Percentiles rank a stretch among this genome's conserved stretches.
Conservation (phyloP, 1,139 yeast species). For the Blastobotrys malaysiensis region DNA sequence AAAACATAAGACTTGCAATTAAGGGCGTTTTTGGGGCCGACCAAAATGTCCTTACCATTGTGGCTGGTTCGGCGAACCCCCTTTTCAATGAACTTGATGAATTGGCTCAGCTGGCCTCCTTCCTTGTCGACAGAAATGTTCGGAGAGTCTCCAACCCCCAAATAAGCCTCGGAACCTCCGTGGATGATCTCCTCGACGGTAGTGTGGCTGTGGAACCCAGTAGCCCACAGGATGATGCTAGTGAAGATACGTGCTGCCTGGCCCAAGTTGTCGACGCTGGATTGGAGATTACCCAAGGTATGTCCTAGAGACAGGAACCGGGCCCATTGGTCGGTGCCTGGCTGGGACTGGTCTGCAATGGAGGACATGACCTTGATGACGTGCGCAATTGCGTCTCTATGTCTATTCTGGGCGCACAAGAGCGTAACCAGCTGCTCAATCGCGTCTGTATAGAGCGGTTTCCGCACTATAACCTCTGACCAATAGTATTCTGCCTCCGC, state of each 20-base stretch:
- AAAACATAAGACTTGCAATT: conserved; percentile 15
- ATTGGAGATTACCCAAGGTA: conserved; percentile 27
- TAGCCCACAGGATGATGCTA: conserved; percentile 16
- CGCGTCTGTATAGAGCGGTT: conserved; percentile 27
- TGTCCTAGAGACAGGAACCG: conserved; percentile 27
- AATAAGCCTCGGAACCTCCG: neutral
- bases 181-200: neutral
- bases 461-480: conserved; percentile 18
- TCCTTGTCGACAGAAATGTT: neutral
- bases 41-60: conserved; percentile 3
- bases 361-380: conserved; percentile 13
- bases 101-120: neutral
- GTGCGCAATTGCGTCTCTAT: conserved; percentile 21
- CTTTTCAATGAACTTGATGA: neutral
- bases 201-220: conserved; percentile 6
- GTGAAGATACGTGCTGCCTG: conserved; percentile 23
- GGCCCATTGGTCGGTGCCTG: conserved; percentile 20
- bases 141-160: conserved; percentile 1
- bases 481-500: conserved; percentile 22
- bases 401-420: conserved; percentile 19
- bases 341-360: conserved; percentile 11
- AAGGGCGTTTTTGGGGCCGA: conserved; percentile 17
- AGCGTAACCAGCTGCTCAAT: conserved; percentile 25
- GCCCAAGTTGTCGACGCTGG: conserved; percentile 16
- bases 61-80: neutral